Evolutionary conservation across 2,329 filamentous ascomycete genomes (phyloP).

Genomic region (Epichloe brachyelytri): DNA sequence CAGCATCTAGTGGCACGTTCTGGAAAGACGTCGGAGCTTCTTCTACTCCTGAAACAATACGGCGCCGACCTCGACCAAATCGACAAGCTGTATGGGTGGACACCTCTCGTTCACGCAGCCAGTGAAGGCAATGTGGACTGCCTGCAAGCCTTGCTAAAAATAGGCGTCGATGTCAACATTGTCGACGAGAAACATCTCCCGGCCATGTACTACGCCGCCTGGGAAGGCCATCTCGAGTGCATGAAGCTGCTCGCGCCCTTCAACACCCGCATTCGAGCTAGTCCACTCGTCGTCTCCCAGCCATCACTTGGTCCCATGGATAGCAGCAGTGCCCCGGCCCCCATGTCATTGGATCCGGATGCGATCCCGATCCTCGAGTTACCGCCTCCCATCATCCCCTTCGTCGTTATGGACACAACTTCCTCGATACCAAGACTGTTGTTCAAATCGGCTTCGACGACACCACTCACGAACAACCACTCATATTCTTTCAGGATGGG

Average conservation of each 20-base stretch:
- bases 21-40: conserved; percentile 64
- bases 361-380: conserved; percentile 85
- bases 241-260: conserved; percentile 71
- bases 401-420: conserved; percentile 92
- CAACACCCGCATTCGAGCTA: conserved; percentile 30
- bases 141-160: conserved; percentile 65
- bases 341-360: conserved; percentile 65
- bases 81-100: conserved; percentile 97
- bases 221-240: conserved; percentile 92
- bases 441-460: conserved; percentile 85
- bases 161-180: conserved; percentile 65
- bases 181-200: conserved; percentile 86
- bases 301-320: conserved; percentile 29
- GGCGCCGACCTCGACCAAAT: conserved; percentile 84
- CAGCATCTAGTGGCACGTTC: conserved; percentile 91
- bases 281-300: conserved; percentile 30
- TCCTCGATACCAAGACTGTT: conserved; percentile 94
- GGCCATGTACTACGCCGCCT: conserved; percentile 96
- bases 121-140: conserved; percentile 92
- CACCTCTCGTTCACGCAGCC: conserved; percentile 86
- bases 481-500: conserved; percentile 92
- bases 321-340: conserved; percentile 37
- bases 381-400: conserved; percentile 89
- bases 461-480: conserved; percentile 55
- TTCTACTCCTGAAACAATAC: conserved; percentile 70